These are phyloP conservation scores for Penicillium italicum DNA, from an alignment of 2,329 filamentous ascomycete genomes.

Conservation along the genomic window DNA sequence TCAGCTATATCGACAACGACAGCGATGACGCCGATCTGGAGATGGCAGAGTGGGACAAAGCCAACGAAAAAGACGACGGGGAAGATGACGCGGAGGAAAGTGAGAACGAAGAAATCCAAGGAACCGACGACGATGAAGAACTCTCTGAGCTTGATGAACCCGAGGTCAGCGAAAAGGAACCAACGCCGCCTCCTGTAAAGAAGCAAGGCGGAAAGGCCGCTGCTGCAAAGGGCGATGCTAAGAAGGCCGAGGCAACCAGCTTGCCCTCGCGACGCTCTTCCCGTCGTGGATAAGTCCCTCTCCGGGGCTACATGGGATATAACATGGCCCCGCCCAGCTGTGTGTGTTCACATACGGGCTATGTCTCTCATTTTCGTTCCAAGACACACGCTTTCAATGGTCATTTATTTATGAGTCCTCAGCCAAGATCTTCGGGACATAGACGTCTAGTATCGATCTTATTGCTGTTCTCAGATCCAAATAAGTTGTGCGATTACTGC, in stretches of 20 bases:
- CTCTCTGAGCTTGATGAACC: slow-evolving; percentile 6
- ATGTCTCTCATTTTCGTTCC: not conserved
- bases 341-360: not conserved
- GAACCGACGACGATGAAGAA: slow-evolving; percentile 7
- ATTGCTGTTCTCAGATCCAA: not conserved
- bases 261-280: slow-evolving; percentile 24
- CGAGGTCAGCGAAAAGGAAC: slow-evolving; percentile 20
- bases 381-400: not conserved
- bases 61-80: slow-evolving; percentile 27
- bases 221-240: slow-evolving; percentile 4
- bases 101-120: slow-evolving; percentile 17
- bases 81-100: slow-evolving; percentile 22
- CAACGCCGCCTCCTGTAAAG: slow-evolving; percentile 16
- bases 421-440: not conserved
- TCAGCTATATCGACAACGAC: slow-evolving; percentile 46
- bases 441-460: not conserved
- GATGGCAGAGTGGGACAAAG: slow-evolving; percentile 39
- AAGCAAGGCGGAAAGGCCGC: slow-evolving; percentile 14
- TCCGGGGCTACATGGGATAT: not conserved
- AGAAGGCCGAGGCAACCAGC: not conserved
- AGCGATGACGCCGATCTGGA: slow-evolving; percentile 45
- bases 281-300: slow-evolving; percentile 15
- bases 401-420: not conserved
- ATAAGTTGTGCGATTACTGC: not conserved
- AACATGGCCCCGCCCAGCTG: not conserved